phyloP scores from a whole-genome alignment of 2,329 filamentous ascomycete species.

The Penicillium expansum region DNA sequence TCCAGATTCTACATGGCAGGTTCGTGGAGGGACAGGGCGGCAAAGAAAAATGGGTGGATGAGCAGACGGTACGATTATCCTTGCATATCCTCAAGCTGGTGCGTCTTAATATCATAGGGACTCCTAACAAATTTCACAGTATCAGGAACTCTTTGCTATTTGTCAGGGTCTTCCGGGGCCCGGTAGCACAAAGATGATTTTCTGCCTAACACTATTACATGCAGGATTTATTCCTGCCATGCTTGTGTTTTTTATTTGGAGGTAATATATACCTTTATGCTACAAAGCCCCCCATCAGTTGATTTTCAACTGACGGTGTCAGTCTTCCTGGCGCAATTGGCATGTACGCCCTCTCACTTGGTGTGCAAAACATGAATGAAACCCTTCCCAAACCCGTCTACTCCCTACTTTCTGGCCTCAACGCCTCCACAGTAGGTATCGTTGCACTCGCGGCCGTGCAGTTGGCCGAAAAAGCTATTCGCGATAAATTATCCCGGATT shows the following conservation, averaged over 20 bases:
- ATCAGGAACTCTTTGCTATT: slow-evolving; percentile 69
- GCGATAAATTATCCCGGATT: slow-evolving; percentile 60
- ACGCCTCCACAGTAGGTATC: slow-evolving; percentile 69
- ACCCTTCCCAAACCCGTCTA: slow-evolving; percentile 62
- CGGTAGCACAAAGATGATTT: slow-evolving; percentile 68
- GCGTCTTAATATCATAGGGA: background rate
- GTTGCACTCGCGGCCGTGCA: slow-evolving; percentile 68
- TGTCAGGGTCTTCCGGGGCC: slow-evolving; percentile 67
- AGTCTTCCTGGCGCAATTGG: slow-evolving; percentile 67
- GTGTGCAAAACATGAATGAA: slow-evolving; percentile 59
- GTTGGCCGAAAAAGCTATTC: slow-evolving; percentile 65
- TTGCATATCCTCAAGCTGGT: background rate
- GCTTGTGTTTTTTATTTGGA: slow-evolving; percentile 63
- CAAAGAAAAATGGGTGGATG: slow-evolving; percentile 63
- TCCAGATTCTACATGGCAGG: slow-evolving; percentile 62
- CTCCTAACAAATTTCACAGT: slow-evolving; percentile 43
- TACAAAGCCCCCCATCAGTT: background rate
- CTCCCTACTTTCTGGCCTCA: slow-evolving; percentile 68
- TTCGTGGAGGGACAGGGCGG: slow-evolving; percentile 54
- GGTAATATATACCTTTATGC: slow-evolving; percentile 38
- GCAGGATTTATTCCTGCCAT: slow-evolving; percentile 58
- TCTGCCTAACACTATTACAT: slow-evolving; percentile 64
- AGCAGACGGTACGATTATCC: slow-evolving; percentile 55
- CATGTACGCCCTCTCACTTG: slow-evolving; percentile 66
- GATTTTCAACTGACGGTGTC: background rate